Evolutionary conservation across 2,329 filamentous ascomycete species (phyloP), one percentile per base, ranked within the genome.

Genomic region (Elsinoe perseae): DNA sequence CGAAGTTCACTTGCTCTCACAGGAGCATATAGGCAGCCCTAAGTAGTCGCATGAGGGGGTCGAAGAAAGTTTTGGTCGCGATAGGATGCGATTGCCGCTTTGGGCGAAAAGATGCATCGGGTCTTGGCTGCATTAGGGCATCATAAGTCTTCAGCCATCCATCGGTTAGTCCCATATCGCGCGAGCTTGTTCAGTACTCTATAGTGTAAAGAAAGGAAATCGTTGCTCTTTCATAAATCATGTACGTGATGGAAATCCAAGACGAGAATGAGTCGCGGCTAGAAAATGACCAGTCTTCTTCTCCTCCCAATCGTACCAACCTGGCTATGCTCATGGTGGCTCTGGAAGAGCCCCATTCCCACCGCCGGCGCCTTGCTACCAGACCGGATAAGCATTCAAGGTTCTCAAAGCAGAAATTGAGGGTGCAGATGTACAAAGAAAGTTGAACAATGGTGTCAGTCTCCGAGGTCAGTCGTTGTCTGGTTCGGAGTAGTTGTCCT

Each of bases 191-290:
- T n/a, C n/a, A n/a, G n/a, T n/a, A n/a, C n/a, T n/a, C n/a, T 4
- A 21, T 27, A 27, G 9, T 18, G 12, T 44, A 44, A 18, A 18
- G 38, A 25, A 44, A 44, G 32, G 32, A 44, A 27, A 23, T 44
- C 40, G 40, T 30, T 16, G 25, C 44, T 50, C 44, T 50, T 50
- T 30, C 44, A 50, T 50, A 32, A 50, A 32, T 50, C 44, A 50
- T 50, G 25, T 32, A 50, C 28, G 44, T 32, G 23, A 30, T 9
- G 25, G 40, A 20, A 25, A 18, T 20, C 21, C n/a, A 25, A 50
- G n/a, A 50, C 25, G 16, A 30, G 32, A 50, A 50, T 8, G 9
- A 32, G 25, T 50, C 23, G 44, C 40, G n/a, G 20, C 9, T 23
- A 44, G 12, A 27, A 16, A 48, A 50, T n/a, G 25, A 50, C 21